phyloP scores from a whole-genome alignment of 331 rosid species.

The Rhamnella rubrinervis region DNA sequence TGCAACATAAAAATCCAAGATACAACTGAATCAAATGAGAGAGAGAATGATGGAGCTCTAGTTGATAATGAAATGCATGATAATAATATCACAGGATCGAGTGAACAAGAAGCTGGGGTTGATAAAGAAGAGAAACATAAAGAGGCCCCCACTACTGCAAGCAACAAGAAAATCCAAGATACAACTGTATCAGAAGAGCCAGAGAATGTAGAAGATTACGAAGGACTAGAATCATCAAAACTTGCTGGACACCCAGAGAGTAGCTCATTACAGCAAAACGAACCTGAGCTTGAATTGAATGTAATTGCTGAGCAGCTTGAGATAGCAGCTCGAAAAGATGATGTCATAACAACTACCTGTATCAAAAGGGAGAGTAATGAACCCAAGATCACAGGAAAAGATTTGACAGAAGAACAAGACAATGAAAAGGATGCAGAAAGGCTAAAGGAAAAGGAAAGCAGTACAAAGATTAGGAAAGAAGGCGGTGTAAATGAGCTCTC shows the following conservation, averaged over 20 bases:
- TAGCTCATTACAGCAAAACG: slow-evolving; percentile 22
- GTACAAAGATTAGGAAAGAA: slow-evolving; percentile 19
- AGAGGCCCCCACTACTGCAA: slow-evolving; percentile 7
- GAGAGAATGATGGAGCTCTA: background rate
- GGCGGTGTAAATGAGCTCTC: slow-evolving; percentile 13
- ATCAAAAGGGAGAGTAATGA: slow-evolving; percentile 6
- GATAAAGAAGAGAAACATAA: slow-evolving; percentile 9
- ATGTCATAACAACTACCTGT: background rate
- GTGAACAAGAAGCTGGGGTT: slow-evolving; percentile 12
- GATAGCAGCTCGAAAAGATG: slow-evolving; percentile 16
- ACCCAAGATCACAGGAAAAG: slow-evolving; percentile 12
- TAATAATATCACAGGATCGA: background rate
- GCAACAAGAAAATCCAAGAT: slow-evolving; percentile 15
- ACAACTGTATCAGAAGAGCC: slow-evolving; percentile 9
- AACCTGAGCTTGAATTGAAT: slow-evolving; percentile 13
- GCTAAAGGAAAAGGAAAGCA: slow-evolving; percentile 23
- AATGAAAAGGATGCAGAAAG: slow-evolving; percentile 17
- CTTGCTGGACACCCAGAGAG: background rate
- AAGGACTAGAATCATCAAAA: slow-evolving; percentile 10
- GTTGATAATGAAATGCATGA: too few species aligned
- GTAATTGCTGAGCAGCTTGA: slow-evolving; percentile 15
- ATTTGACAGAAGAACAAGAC: slow-evolving; percentile 9
- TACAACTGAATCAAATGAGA: slow-evolving; percentile 7
- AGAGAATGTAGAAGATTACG: slow-evolving; percentile 17
- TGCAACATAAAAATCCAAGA: slow-evolving; percentile 14